These are phyloP conservation scores for Primulina tabacum DNA, from an alignment of 257 asterid species.

Conservation along the genomic window DNA sequence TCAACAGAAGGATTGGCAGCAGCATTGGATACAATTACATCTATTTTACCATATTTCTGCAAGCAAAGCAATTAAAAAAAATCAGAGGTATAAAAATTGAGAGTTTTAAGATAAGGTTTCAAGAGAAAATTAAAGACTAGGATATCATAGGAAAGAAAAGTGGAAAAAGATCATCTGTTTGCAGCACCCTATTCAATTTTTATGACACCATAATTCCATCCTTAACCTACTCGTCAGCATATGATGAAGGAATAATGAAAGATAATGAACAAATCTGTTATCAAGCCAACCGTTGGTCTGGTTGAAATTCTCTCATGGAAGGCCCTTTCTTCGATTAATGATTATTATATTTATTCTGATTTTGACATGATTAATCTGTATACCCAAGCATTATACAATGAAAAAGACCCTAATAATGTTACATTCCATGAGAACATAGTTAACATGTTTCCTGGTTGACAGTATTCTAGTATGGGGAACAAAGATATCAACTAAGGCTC, in stretches of 20 bases:
- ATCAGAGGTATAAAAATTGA: background rate
- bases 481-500: background rate
- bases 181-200: background rate
- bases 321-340: background rate
- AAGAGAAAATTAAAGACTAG: too few relatives aligned
- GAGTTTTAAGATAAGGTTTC: background rate
- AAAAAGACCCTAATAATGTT: background rate
- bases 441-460: background rate
- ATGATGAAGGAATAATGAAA: background rate
- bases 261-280: background rate
- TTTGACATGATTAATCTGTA: background rate
- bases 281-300: background rate
- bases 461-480: background rate
- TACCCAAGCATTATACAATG: background rate
- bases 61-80: slow-evolving; percentile 12
- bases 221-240: background rate
- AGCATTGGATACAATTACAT: slow-evolving; percentile 82
- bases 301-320: background rate
- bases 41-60: slow-evolving; percentile 82
- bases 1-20: slow-evolving; percentile 84
- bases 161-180: background rate
- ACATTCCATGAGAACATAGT: background rate
- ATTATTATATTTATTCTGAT: too few relatives aligned
- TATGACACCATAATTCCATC: background rate
- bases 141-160: background rate